Conservation (phyloP, 768 basidiomycete genomes). For the Myochromella boudieri region DNA sequence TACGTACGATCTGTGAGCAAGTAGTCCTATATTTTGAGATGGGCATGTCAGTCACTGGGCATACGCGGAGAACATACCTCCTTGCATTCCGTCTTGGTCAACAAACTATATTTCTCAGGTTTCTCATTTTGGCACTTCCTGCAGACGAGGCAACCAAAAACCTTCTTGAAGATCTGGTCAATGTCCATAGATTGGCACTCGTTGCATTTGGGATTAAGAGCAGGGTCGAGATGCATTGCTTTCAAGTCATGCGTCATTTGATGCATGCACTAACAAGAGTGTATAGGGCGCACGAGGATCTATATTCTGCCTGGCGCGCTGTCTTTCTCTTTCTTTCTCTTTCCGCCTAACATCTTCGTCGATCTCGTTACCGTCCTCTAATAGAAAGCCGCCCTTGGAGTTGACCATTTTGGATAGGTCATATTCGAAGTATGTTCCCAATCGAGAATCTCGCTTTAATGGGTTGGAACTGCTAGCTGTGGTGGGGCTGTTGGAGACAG, state of each 20-base stretch:
- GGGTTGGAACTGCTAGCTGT: constrained; percentile 47
- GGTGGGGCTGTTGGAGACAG: constrained; percentile 63
- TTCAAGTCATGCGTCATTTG: constrained; percentile 4
- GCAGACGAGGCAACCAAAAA: constrained; percentile 86
- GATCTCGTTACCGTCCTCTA: constrained; percentile 83
- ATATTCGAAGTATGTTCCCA: constrained; percentile 96
- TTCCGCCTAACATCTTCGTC: constrained; percentile 74
- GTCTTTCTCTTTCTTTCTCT: constrained; percentile 79
- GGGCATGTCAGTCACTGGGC: background rate
- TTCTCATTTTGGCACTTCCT: constrained; percentile 85
- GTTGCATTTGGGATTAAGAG: constrained; percentile 76
- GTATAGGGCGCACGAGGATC: constrained; percentile 63
- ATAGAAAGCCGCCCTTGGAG: constrained; percentile 91
- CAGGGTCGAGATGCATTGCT: constrained; percentile 80
- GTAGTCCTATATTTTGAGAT: constrained; percentile 66
- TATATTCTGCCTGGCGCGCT: constrained; percentile 70
- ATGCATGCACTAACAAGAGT: background rate
- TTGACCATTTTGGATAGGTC: constrained; percentile 97
- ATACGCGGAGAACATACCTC: constrained; percentile 50
- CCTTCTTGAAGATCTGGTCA: constrained; percentile 76
- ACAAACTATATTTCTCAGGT: constrained; percentile 89
- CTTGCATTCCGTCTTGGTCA: constrained; percentile 99
- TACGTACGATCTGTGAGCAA: constrained; percentile 86
- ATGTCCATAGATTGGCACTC: constrained; percentile 91
- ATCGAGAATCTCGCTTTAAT: constrained; percentile 70